Evolutionary conservation across 768 basidiomycete genomes (phyloP), one percentile per base, ranked within the genome.

Genomic region (Amanita pseudoporphyria): DNA sequence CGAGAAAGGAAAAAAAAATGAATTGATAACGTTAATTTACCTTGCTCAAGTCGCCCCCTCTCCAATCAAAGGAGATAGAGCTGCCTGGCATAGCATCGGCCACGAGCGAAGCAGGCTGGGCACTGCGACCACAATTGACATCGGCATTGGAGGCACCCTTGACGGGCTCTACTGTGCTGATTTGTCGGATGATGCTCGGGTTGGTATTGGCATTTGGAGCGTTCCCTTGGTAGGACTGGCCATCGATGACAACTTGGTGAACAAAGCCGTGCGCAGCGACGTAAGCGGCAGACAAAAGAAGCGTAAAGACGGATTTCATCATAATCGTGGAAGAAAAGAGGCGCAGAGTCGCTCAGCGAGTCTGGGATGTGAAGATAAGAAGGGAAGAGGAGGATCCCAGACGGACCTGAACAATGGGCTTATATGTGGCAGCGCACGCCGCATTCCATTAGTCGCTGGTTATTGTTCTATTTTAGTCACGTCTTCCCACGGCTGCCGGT

Each of bases 191-290:
- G 52, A 70, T 62, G 51, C 67, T 69, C 16, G 60, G 52, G 16
- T 55, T 62, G 1, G 62, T 45, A 26, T 52, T 55, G 6, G 68
- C 55, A 35, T 53, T 56, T 6, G 70, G 69, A 4, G 51, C 51
- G 53, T 69, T 63, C 22, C 75, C 74, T 4, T 45, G 57, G 63
- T 53, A 74, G 5, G 57, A 49, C 49, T 68, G 65, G 18, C 69
- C 70, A 32, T 67, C 68, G 55, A 74, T 67, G 45, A 66, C 67
- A 33, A 75, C 52, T 22, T 58, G 56, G 32, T 59, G 43, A 36
- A 76, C 62, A 58, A 69, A 66, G 5, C 76, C 76, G 46, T 78
- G 76, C 0, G 72, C 75, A 1, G 68, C 65, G 28, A 67, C 71
- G 50, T 59, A 68, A 32, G 67, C 55, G 12, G 67, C 63, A 6